Base-by-base conservation (phyloP, 1,139 yeast species). In the Wickerhamomyces sp. region DNA sequence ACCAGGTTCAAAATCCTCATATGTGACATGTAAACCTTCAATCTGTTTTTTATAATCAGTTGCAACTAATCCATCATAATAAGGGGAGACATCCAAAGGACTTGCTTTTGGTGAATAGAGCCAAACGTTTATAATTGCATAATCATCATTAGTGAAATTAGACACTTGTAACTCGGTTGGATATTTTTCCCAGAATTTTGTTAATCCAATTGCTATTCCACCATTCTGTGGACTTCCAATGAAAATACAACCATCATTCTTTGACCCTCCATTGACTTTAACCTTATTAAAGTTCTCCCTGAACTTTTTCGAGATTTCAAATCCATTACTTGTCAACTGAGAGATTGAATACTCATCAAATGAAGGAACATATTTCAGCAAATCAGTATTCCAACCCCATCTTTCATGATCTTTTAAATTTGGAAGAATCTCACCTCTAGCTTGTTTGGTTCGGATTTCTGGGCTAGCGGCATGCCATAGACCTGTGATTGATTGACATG, bases 131-230 rank as follows among this genome's bases (percentile, higher is more conserved):
- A 39, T 10, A n/a, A 23, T 26, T 7, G 41, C 23, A 13, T 18
- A 18, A 18, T 9, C 13, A n/a, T 32, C 36, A 8, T 23, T 23
- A 6, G 36, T 39, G 31, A 39, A 26, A 23, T 15, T 27, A 11
- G 11, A 9, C 13, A 39, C 36, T 13, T 8, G 5, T 7, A 52
- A 11, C 39, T 47, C 54, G 5, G 42, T 40, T 8, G 55, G 55
- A 40, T 51, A 51, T 27, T 48, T 46, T 34, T 51, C 55, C 55
- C 55, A 51, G 32, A 51, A 51, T 18, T 51, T 53, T 9, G 38
- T 8, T 35, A 51, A 14, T 10, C 53, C 55, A 27, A 49, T 31
- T 6, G 48, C 42, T 10, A 51, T 13, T 1, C 55, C 55, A 38
- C 55, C 51, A 13, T 13, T 18, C 35, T 40, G 41, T 10, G 41